phyloP scores from a whole-genome alignment of 2,329 filamentous ascomycete species.

The Lizonia empirigonia region DNA sequence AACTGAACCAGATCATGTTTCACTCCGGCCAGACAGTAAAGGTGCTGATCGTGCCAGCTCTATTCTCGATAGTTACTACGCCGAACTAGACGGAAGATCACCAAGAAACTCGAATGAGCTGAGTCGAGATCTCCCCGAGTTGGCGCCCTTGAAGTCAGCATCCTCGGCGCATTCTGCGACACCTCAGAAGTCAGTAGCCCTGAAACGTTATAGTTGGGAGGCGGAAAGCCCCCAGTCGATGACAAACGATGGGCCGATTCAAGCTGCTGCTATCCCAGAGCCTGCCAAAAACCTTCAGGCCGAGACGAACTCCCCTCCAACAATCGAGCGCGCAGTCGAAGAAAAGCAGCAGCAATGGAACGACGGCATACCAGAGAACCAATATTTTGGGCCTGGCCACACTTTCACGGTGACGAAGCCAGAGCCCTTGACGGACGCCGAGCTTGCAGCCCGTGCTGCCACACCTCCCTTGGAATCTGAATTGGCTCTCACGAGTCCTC shows the following conservation, averaged over 20 bases:
- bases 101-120: constrained; percentile 40
- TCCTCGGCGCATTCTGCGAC: constrained; percentile 21
- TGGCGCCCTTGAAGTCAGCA: constrained; percentile 12
- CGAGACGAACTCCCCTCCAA: constrained; percentile 16
- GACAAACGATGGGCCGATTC: constrained; percentile 19
- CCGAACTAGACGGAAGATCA: constrained; percentile 52
- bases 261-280: constrained; percentile 15
- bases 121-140: constrained; percentile 8
- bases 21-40: constrained; percentile 34
- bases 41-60: constrained; percentile 61
- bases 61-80: constrained; percentile 68
- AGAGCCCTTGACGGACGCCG: constrained; percentile 26
- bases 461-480: constrained; percentile 25
- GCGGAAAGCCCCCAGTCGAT: constrained; percentile 19
- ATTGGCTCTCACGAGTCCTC: constrained; percentile 22
- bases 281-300: constrained; percentile 16
- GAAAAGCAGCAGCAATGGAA: constrained; percentile 25
- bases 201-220: constrained; percentile 45
- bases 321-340: constrained; percentile 23
- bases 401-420: constrained; percentile 30
- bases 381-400: constrained; percentile 38
- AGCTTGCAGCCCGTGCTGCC: constrained; percentile 20
- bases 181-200: constrained; percentile 23
- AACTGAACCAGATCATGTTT: constrained; percentile 26
- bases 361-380: constrained; percentile 26